Conservation (phyloP, 176 grass and related monocot species). For the Lolium rigidum region DNA sequence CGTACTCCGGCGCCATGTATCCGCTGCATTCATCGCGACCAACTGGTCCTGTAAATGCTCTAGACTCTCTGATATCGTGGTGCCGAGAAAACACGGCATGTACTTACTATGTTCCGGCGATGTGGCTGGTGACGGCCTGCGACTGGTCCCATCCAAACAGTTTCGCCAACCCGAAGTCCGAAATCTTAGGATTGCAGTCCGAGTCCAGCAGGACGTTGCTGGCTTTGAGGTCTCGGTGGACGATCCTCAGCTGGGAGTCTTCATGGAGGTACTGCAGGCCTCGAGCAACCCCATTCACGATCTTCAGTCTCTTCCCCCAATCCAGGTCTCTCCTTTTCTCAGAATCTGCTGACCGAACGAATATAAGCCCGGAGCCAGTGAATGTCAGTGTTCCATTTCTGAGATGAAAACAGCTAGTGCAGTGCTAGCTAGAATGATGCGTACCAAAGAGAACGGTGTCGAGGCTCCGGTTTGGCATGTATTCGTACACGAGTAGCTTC, state of each 20-base stretch:
- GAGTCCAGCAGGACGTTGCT: slow-evolving; percentile 47
- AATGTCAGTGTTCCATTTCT: neutral
- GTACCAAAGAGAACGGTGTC: slow-evolving; percentile 64
- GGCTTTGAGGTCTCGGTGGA: slow-evolving; percentile 57
- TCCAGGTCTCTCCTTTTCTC: slow-evolving; percentile 41
- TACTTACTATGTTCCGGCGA: slow-evolving; percentile 76
- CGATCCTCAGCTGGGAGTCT: slow-evolving; percentile 60
- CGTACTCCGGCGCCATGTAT: slow-evolving; percentile 57
- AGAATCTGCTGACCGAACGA: slow-evolving; percentile 33
- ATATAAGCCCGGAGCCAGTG: neutral
- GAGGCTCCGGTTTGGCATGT: slow-evolving; percentile 61
- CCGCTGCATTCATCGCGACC: slow-evolving; percentile 15
- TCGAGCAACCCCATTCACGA: slow-evolving; percentile 54
- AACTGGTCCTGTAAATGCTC: too few relatives aligned
- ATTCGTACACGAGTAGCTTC: slow-evolving; percentile 63
- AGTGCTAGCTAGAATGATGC: neutral
- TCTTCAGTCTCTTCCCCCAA: slow-evolving; percentile 46
- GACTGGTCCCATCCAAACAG: slow-evolving; percentile 52
- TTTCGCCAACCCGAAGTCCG: slow-evolving; percentile 66
- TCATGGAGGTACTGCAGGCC: slow-evolving; percentile 78
- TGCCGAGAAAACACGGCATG: neutral
- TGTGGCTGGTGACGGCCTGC: slow-evolving; percentile 46
- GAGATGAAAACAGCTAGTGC: neutral
- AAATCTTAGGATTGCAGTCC: slow-evolving; percentile 64
- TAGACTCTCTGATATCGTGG: neutral